Evolutionary conservation across 208 protist species (phyloP).

Genomic region (Trypanosoma scelopori): DNA sequence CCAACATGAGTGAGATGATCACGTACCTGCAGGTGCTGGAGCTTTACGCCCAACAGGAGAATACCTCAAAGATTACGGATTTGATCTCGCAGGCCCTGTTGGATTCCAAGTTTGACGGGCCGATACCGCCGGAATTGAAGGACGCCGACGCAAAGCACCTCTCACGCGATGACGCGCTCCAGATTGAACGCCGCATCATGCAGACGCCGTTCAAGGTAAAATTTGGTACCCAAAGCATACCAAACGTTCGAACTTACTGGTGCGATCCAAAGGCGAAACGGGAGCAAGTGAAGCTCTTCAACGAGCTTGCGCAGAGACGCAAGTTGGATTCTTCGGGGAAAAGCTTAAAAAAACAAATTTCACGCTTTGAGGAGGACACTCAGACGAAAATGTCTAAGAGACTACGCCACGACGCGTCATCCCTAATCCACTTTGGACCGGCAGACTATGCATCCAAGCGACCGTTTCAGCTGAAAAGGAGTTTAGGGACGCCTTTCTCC

Average conservation of each 20-base stretch:
- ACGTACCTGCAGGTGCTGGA: constrained; percentile 76
- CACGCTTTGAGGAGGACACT: constrained; percentile 21
- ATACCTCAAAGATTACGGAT: constrained; percentile 47
- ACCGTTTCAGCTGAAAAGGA: constrained; percentile 14
- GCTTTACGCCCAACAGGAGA: constrained; percentile 73
- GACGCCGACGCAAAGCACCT: background rate
- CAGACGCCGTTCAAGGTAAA: constrained; percentile 43
- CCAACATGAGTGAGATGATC: constrained; percentile 36
- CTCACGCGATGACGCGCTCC: constrained; percentile 16
- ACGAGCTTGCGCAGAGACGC: constrained; percentile 35
- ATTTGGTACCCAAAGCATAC: constrained; percentile 46
- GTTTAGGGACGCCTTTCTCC: background rate
- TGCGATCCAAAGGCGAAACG: constrained; percentile 60
- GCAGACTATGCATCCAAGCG: constrained; percentile 27
- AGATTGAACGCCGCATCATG: constrained; percentile 20
- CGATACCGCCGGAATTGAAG: constrained; percentile 10
- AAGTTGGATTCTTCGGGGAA: background rate
- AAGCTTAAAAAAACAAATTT: background rate
- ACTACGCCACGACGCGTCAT: constrained; percentile 3
- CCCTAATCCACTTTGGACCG: constrained; percentile 20
- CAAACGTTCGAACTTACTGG: constrained; percentile 73
- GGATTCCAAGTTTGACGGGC: constrained; percentile 9
- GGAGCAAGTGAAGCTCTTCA: constrained; percentile 80
- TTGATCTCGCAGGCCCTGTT: constrained; percentile 66
- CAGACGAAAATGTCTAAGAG: constrained; percentile 17